Evolutionary conservation across 306 rosid species (phyloP), one percentile per base, ranked within the genome.

Genomic region (Calophaca sinica): DNA sequence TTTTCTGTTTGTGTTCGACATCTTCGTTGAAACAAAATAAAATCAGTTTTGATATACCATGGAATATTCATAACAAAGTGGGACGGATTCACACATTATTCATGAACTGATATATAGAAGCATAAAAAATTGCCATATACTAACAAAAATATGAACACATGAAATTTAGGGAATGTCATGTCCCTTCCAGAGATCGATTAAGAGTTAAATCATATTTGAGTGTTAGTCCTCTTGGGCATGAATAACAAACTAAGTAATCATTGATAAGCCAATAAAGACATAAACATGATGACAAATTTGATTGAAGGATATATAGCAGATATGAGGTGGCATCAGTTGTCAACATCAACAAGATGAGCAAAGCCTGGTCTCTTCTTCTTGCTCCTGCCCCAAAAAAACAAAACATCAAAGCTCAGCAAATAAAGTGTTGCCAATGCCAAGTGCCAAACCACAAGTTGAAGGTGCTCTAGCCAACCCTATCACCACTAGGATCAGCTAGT

Each of bases 211-310:
- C 73, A 65, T 53, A 62, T 20, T 35, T 48, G 65, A 41, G 54
- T 20, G 36, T 62, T 48, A 77, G 76, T 73, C 73, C 60, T 44
- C 10, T 42, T 46, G 36, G 52, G 3, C 48, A 82, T 82, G 80
- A 78, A 55, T 78, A 49, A 67, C 5, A 31, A 66, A 68, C 66
- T 46, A 59, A 74, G 41, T 46, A 75, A 75, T 75, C 7, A 70
- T 70, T 55, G 70, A 55, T 26, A 39, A 39, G 61, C 14, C 53
- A 60, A 80, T 59, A 45, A 15, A 60, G 61, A 68, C 66, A 51
- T 53, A 39, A 42, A 51, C 45, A 62, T 54, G 7, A 70, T 70
- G 79, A 57, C 55, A 60, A 14, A 5, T 82, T 65, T 41, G 85
- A 66, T 77, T 46, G 52, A 61, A 55, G 15, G 65, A 8, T 35